These are phyloP conservation scores for Lasiodiplodia gonubiensis DNA, from an alignment of 2,329 filamentous ascomycete species.

Conservation along the genomic window DNA sequence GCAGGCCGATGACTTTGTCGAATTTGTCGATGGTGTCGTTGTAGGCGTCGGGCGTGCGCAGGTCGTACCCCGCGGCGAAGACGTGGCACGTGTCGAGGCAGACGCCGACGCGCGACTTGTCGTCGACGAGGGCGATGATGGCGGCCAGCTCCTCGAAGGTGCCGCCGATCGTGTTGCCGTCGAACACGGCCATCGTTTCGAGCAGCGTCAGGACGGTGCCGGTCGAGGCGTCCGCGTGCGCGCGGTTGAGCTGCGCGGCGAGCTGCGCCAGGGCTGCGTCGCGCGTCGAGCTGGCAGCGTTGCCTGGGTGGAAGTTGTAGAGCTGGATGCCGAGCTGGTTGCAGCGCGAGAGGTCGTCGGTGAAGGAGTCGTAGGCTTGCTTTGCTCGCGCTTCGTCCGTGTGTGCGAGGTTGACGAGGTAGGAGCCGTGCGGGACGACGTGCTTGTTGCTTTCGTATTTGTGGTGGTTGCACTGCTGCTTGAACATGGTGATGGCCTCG, in stretches of 20 bases:
- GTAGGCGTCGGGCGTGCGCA: conserved; percentile 77
- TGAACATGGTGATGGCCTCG: conserved; percentile 73
- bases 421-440: conserved; percentile 90
- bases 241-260: conserved; percentile 79
- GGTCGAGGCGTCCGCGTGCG: conserved; percentile 72
- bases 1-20: conserved; percentile 74
- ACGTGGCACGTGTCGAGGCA: conserved; percentile 97
- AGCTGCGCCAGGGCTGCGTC: conserved; percentile 77
- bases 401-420: conserved; percentile 94
- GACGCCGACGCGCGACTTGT: conserved; percentile 85
- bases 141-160: conserved; percentile 85
- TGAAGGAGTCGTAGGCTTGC: conserved; percentile 83
- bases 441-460: conserved; percentile 73
- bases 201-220: conserved; percentile 79
- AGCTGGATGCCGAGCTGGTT: conserved; percentile 82
- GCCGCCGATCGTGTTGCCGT: conserved; percentile 84
- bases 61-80: conserved; percentile 91
- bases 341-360: conserved; percentile 87
- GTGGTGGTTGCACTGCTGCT: conserved; percentile 69
- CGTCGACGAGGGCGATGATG: conserved; percentile 78
- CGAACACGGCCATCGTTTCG: conserved; percentile 88
- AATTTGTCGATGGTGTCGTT: conserved; percentile 75
- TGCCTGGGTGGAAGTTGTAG: conserved; percentile 99
- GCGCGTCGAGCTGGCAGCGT: conserved; percentile 69
- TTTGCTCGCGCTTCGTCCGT: conserved; percentile 77